Evolutionary conservation across 2,329 filamentous ascomycete species (phyloP), one percentile per base, ranked within the genome.

Genomic region (Fusarium udum): DNA sequence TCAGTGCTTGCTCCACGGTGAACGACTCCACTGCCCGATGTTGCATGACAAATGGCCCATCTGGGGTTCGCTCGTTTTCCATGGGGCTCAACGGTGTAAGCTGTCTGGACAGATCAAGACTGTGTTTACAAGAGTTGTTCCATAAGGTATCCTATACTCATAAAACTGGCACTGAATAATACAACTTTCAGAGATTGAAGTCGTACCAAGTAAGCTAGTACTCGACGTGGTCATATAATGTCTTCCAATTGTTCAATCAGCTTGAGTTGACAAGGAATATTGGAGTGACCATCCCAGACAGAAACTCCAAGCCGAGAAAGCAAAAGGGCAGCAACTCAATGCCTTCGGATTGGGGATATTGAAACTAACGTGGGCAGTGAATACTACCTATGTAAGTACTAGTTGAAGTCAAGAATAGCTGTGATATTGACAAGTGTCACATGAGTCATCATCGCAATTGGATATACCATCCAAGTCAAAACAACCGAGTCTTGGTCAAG

Each of bases 1-100:
- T 48, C 24, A 34, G 9, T 10, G 36, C 40, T 37, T 49, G 40
- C 52, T 67, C 63, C 63, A 49, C 42, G 56, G 48, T 58, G 32
- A 61, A 67, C 22, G 56, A 64, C 67, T 69, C 67, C 67, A 69
- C 72, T 52, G 46, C 18, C 34, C 49, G 34, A 67, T 57, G 39
- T 58, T 69, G 59, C 51, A 72, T 78, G 76, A 78, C 76, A 76
- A 78, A 78, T 78, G 58, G 46, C 49, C 48, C 40, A 40, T 63
- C 62, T 63, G 48, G 64, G 76, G 76, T 77, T 78, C 61, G 73
- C 61, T 70, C 61, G 61, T 46, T 69, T 64, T 69, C 64, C 53
- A 59, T 61, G 62, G 52, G 24, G 60, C 66, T 51, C 24, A 55
- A 45, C n/a, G 11, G 66, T 70, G 53, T 60, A 59, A 65, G 49